Evolutionary conservation across 495 filamentous ascomycete species (phyloP).

Genomic region (Parathielavia hyrcaniae): DNA sequence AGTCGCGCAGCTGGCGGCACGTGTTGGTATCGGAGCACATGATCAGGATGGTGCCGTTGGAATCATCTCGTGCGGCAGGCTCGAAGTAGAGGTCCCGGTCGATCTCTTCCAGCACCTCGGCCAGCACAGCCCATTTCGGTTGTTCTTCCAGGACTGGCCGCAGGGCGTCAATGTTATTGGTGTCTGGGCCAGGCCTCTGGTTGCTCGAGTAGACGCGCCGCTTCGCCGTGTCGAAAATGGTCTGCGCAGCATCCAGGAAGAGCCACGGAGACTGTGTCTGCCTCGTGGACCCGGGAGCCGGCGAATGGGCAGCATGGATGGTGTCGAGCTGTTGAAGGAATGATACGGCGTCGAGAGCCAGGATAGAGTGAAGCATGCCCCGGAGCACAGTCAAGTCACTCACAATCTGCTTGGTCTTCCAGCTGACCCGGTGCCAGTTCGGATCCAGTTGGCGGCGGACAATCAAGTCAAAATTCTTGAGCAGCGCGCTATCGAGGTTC

Average conservation of each 20-base stretch:
- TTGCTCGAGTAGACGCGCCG: constrained; percentile 70
- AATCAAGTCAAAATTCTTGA: constrained; percentile 85
- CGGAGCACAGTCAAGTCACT: constrained; percentile 80
- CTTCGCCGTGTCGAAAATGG: constrained; percentile 87
- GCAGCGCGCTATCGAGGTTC: constrained; percentile 91
- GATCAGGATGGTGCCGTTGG: constrained; percentile 82
- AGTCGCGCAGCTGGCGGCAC: constrained; percentile 85
- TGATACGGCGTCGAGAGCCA: constrained; percentile 83
- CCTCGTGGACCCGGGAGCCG: constrained; percentile 77
- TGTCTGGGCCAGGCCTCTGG: constrained; percentile 36
- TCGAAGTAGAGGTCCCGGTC: constrained; percentile 87
- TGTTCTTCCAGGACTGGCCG: constrained; percentile 87
- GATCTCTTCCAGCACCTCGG: constrained; percentile 86
- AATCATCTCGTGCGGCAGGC: constrained; percentile 66
- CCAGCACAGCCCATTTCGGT: constrained; percentile 85
- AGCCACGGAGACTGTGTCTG: constrained; percentile 94
- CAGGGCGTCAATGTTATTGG: constrained; percentile 55
- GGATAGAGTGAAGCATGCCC: constrained; percentile 74
- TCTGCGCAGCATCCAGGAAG: constrained; percentile 91
- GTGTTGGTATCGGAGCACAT: constrained; percentile 91
- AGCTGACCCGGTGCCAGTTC: constrained; percentile 94
- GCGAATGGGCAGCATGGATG: constrained; percentile 82
- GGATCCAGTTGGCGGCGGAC: constrained; percentile 87
- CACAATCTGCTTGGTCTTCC: constrained; percentile 89
- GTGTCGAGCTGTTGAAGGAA: constrained; percentile 93